These are phyloP conservation scores for Vanilla planifolia DNA, from an alignment of 106 monocot genomes.

Conservation along the genomic window DNA sequence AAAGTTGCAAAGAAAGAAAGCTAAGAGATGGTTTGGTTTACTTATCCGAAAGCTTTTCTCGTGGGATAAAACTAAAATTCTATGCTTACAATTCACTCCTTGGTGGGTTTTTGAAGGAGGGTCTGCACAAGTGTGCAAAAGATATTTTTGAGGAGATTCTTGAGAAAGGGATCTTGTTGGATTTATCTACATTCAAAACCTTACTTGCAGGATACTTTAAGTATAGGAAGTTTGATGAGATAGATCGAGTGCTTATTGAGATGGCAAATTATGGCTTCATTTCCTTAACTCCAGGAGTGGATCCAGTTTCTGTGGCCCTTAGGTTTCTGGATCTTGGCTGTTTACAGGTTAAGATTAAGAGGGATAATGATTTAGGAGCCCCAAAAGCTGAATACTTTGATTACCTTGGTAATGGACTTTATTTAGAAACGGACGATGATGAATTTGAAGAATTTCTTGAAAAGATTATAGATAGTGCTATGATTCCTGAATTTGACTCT, in stretches of 20 bases:
- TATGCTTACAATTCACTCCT: slow-evolving; percentile 76
- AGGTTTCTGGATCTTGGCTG: slow-evolving; percentile 53
- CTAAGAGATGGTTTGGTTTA: slow-evolving; percentile 53
- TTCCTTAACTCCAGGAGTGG: slow-evolving; percentile 25
- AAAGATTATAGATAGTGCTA: slow-evolving; percentile 35
- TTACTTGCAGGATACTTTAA: slow-evolving; percentile 80
- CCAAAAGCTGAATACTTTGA: slow-evolving; percentile 87
- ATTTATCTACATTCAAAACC: slow-evolving; percentile 58
- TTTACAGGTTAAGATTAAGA: slow-evolving; percentile 68
- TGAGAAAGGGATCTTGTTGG: slow-evolving; percentile 34
- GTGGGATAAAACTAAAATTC: slow-evolving; percentile 34
- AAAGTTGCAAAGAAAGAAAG: slow-evolving; percentile 62
- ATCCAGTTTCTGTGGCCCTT: slow-evolving; percentile 62
- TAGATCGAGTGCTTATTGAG: slow-evolving; percentile 28
- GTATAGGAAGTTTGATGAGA: slow-evolving; percentile 65
- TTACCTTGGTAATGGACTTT: slow-evolving; percentile 85
- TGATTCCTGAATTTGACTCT: slow-evolving; percentile 52
- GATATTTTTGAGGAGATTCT: slow-evolving; percentile 62
- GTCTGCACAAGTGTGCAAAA: slow-evolving; percentile 41
- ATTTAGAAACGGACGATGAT: slow-evolving; percentile 61
- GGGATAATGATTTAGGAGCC: slow-evolving; percentile 47
- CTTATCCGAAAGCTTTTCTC: slow-evolving; percentile 64
- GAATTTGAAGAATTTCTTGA: slow-evolving; percentile 44
- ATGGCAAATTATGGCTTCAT: slow-evolving; percentile 32
- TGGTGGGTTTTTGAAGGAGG: slow-evolving; percentile 51